Conservation (phyloP, 1,139 yeast species). For the Yamadazyma mexicana region DNA sequence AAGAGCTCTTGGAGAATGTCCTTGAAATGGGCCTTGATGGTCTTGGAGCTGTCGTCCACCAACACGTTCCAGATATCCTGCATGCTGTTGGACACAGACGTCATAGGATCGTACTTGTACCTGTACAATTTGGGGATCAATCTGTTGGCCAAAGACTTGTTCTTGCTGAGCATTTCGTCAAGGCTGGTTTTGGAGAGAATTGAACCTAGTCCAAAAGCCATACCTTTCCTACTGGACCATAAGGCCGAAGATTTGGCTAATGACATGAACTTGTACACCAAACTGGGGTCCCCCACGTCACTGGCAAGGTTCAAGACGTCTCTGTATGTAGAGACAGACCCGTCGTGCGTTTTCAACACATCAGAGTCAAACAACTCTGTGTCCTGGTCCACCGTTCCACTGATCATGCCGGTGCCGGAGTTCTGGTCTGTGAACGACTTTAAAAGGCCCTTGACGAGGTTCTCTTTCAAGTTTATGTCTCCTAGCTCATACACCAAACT, state of each 20-base stretch:
- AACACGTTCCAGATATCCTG: constrained; percentile 82
- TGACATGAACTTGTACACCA: constrained; percentile 93
- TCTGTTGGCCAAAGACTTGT: constrained; percentile 53
- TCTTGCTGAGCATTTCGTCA: constrained; percentile 58
- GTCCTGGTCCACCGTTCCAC: constrained; percentile 76
- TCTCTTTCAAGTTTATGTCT: constrained; percentile 64
- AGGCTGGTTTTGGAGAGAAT: constrained; percentile 78
- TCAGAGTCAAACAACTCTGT: constrained; percentile 88
- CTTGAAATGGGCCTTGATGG: constrained; percentile 54
- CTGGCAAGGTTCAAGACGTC: constrained; percentile 84
- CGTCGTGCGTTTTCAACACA: constrained; percentile 73
- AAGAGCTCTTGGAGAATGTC: constrained; percentile 66
- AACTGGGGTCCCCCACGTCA: constrained; percentile 92
- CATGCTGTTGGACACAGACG: constrained; percentile 79
- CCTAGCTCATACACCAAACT: constrained; percentile 82
- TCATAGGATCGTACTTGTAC: constrained; percentile 82
- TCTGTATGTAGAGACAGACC: constrained; percentile 85
- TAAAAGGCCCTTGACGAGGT: constrained; percentile 72
- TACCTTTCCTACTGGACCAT: constrained; percentile 92
- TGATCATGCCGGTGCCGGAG: constrained; percentile 46
- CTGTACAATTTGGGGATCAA: constrained; percentile 82
- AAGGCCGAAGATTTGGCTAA: constrained; percentile 83
- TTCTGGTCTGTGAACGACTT: constrained; percentile 75
- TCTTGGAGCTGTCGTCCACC: constrained; percentile 58
- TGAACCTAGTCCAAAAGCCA: constrained; percentile 90